Base-by-base conservation (phyloP, 306 rosid genomes). In the Phaseolus lunatus region DNA sequence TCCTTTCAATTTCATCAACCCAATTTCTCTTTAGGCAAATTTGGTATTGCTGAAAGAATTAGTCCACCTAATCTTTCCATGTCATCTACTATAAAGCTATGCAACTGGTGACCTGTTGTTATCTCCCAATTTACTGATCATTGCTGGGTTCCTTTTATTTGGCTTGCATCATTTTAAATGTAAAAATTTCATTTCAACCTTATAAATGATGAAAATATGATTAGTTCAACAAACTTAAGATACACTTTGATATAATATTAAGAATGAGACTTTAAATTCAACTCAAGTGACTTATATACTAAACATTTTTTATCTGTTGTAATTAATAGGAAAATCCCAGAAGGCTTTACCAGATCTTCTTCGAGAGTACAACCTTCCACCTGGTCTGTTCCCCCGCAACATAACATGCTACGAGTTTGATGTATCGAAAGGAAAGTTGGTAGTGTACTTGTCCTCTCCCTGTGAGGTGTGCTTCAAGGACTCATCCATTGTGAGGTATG, bases 391-490 rank as follows among this genome's bases (percentile, higher is more conserved):
- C 23, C 89, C 89, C 0, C 72, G 72, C 11, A 82, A 79, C 73
- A 79, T 75, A 75, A 85, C 80, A 47, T 78, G 87, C 59, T 87
- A 90, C 3, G 92, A 88, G 54, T 86, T 86, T 8, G 91, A 90
- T 20, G 86, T 81, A 73, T 54, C 85, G 15, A 88, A 73, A 71
- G 84, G 84, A 56, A 90, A 90, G 81, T 80, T 90, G 78, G 23
- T 81, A 0, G 91, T 87, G 31, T 67, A 86, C 67, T 62, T 87
- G 56, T 66, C 79, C 18, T 86, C 84, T 14, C 82, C 91, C 9
- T 82, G 83, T 19, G 94, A 89, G 75, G 87, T 89, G 22, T 56
- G 88, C 68, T 89, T 87, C 83, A 89, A 89, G 88, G 93, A 89
- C 84, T 85, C 91, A 4, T 89, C 93, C 23, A 65, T 82, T 1